Evolutionary conservation across 208 protist species (phyloP).

Genomic region (Trypanosomatidae sp.): DNA sequence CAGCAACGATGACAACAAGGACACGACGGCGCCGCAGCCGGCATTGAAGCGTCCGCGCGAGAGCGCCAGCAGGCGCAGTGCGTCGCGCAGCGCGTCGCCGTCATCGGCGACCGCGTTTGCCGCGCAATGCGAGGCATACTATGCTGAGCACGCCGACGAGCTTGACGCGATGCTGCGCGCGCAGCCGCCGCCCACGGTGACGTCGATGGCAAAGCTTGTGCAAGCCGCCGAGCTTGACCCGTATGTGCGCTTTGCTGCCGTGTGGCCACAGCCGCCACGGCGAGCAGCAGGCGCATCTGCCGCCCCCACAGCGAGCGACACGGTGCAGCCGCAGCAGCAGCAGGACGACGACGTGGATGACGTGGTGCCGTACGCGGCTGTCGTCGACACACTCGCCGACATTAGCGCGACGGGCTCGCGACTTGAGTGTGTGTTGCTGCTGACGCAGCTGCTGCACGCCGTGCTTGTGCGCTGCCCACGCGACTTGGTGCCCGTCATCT

Average conservation of each 20-base stretch:
- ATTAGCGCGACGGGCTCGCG: conserved; percentile 76
- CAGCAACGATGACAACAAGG: no score
- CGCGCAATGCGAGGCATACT: no score
- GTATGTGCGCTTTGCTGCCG: conserved; percentile 3
- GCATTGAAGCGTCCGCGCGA: no score
- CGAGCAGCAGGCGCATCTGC: conserved; percentile 1
- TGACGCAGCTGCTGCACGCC: conserved; percentile 77
- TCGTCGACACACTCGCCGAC: conserved; percentile 66
- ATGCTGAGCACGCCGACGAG: not conserved
- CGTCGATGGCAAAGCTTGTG: conserved; percentile 73
- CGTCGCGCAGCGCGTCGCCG: no score
- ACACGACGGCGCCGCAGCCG: no score
- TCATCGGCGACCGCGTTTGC: no score
- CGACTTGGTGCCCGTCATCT: conserved; percentile 85
- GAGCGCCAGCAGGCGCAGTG: no score
- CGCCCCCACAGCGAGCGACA: not conserved
- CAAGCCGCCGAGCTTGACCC: conserved; percentile 31
- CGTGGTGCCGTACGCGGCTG: conserved; percentile 50
- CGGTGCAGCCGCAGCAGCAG: not conserved
- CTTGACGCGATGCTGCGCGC: not conserved
- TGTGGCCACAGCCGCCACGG: conserved; percentile 28
- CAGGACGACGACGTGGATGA: conserved; percentile 1
- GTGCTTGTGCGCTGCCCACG: conserved; percentile 74
- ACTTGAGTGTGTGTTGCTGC: conserved; percentile 75
- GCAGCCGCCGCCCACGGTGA: conserved; percentile 11